phyloP scores from a whole-genome alignment of 768 basidiomycete genomes.

The Antrodiella citrinella region DNA sequence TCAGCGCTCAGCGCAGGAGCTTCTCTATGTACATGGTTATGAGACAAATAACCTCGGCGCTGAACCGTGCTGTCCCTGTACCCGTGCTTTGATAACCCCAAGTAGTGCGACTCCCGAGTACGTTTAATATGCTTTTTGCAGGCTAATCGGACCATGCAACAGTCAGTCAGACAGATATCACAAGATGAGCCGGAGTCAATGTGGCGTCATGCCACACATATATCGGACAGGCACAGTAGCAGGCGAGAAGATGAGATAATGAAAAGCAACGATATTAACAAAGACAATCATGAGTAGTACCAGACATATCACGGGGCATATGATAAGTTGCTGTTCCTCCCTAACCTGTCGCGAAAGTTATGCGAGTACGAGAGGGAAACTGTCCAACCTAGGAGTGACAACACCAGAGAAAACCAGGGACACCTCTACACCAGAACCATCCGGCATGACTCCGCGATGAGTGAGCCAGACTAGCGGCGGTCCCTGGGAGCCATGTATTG shows the following conservation, averaged over 20 bases:
- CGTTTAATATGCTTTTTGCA: too few species aligned
- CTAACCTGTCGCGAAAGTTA: not conserved
- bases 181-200: too few species aligned
- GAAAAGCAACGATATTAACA: not conserved
- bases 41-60: too few species aligned
- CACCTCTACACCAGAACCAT: not conserved
- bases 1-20: too few species aligned
- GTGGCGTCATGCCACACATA: too few species aligned
- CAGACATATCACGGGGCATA: conserved; percentile 5
- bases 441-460: not conserved
- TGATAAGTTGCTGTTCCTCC: not conserved
- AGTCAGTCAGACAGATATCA: too few species aligned
- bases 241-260: not conserved
- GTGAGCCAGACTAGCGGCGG: conserved; percentile 2
- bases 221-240: not conserved
- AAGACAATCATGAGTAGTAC: conserved; percentile 8
- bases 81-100: too few species aligned
- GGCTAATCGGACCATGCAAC: too few species aligned
- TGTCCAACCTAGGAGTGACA: not conserved
- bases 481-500: not conserved
- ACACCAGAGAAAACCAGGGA: not conserved
- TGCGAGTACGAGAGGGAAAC: not conserved
- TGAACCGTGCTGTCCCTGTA: too few species aligned
- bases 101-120: too few species aligned
- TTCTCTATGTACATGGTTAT: too few species aligned